A percentile compares a stretch with the other conserved stretches of the same genome.
Conservation (phyloP, 208 protist species). For the Herpetomonas samuelpessoai region DNA sequence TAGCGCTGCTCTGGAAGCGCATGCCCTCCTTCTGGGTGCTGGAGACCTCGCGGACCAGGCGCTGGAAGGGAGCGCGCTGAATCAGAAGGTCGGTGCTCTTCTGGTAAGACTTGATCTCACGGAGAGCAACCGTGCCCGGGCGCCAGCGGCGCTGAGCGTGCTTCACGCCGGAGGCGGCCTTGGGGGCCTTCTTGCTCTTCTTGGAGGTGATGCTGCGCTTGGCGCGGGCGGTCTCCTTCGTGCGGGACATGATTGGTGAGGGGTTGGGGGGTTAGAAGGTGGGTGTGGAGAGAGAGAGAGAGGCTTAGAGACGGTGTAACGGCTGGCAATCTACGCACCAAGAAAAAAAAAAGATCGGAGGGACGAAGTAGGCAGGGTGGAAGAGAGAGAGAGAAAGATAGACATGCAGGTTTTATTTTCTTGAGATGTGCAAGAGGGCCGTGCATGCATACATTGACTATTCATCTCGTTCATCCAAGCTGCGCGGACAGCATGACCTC, state of each 20-base stretch:
- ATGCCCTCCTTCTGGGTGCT: slow-evolving; percentile 72
- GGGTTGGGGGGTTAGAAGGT: background rate
- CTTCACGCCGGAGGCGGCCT: slow-evolving; percentile 94
- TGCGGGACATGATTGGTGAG: slow-evolving; percentile 91
- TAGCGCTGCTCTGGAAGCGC: slow-evolving; percentile 84
- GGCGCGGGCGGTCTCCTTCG: slow-evolving; percentile 96
- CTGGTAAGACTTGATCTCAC: slow-evolving; percentile 95
- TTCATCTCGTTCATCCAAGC: no score
- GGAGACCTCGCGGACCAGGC: slow-evolving; percentile 85
- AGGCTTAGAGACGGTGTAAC: no score
- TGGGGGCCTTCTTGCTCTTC: slow-evolving; percentile 97
- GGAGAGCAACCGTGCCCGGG: slow-evolving; percentile 97
- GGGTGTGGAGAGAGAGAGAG: background rate
- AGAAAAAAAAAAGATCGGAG: no score
- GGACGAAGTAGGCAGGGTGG: slow-evolving; percentile 3
- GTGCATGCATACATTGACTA: no score
- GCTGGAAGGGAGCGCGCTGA: slow-evolving; percentile 86
- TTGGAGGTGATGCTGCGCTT: slow-evolving; percentile 97
- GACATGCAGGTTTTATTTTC: no score
- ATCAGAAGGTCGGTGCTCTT: slow-evolving; percentile 89
- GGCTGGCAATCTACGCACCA: no score
- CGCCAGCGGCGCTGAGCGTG: slow-evolving; percentile 95
- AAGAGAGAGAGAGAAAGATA: background rate
- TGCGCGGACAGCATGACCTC: no score
- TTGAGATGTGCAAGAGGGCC: no score